Evolutionary conservation across 805 yeast species (phyloP), one percentile per base, ranked within the genome.

Genomic region (Yarrowia porcina): DNA sequence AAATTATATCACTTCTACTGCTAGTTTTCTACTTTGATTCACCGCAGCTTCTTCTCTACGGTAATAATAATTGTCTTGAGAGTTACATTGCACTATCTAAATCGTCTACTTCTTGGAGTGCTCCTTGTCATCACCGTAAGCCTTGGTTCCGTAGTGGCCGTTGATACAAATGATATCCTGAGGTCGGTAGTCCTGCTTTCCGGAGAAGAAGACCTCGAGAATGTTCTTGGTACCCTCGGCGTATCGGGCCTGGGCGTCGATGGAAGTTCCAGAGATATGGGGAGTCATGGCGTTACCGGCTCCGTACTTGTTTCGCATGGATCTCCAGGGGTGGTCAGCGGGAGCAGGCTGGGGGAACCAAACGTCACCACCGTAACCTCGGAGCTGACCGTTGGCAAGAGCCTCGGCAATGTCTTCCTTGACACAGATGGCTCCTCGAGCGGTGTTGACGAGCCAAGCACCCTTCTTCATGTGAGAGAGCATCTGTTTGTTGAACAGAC

Each of bases 401-500:
- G 44, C 44, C 44, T 39, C 44, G 11, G 44, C 44, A 7, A 39
- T 27, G 8, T 39, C 44, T 27, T 39, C 44, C 28, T 39, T 39
- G 27, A 39, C 44, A 21, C 44, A 39, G 44, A 39, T 39, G 21
- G 44, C 42, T 38, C 42, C 42, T 38, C 42, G 42, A 38, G 42
- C 42, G 42, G 42, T 38, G 42, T 38, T 38, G 27, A 39, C 44
- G 17, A 39, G 44, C 44, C 44, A 39, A 6, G 44, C 44, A 15
- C 44, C 44, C 44, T 39, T 39, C 44, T 39, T 39, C 44, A 39
- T 39, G 44, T 39, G 44, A 21, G 44, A 39, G 17, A 39, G 44
- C 44, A 39, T 39, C 44, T 39, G 12, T 27, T 21, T 39, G 44
- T 39, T 39, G 27, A 39, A 39, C 17, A 39, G 44, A 21, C 44